These are phyloP conservation scores for Cryptosporidium baileyi DNA, from an alignment of 169 alveolate species.

Conservation along the genomic window DNA sequence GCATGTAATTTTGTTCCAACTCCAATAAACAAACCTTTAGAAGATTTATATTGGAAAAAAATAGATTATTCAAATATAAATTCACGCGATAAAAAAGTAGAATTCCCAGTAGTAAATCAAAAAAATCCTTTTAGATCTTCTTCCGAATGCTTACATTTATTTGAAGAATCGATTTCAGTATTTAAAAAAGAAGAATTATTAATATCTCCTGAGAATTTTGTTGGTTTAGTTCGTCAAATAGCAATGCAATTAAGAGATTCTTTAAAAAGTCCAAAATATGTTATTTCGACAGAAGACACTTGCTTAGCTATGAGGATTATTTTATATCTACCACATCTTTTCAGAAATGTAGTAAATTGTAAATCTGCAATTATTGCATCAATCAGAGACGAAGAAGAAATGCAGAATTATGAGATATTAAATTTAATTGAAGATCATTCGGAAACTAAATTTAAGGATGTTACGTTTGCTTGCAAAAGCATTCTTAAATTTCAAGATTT, in stretches of 20 bases:
- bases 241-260: slow-evolving; percentile 54
- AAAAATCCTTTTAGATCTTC: slow-evolving; percentile 24
- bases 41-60: slow-evolving; percentile 18
- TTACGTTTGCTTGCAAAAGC: background rate
- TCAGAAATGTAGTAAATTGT: slow-evolving; percentile 34
- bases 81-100: background rate
- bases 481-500: slow-evolving; percentile 13
- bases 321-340: slow-evolving; percentile 37
- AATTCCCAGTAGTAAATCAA: background rate
- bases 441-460: slow-evolving; percentile 32
- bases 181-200: slow-evolving; percentile 1
- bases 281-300: slow-evolving; percentile 45
- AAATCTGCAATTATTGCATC: slow-evolving; percentile 35
- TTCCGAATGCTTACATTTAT: slow-evolving; percentile 32
- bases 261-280: background rate
- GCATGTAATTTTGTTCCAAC: slow-evolving; percentile 28
- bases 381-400: slow-evolving; percentile 11
- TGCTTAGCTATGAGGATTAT: slow-evolving; percentile 57
- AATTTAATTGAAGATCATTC: background rate
- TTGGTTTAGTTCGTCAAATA: slow-evolving; percentile 27
- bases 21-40: slow-evolving; percentile 11
- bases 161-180: slow-evolving; percentile 8
- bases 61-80: background rate
- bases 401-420: background rate
- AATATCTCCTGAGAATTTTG: slow-evolving; percentile 51